Conservation (phyloP, 2,329 filamentous ascomycete species). For the Epichloe uncinata region DNA sequence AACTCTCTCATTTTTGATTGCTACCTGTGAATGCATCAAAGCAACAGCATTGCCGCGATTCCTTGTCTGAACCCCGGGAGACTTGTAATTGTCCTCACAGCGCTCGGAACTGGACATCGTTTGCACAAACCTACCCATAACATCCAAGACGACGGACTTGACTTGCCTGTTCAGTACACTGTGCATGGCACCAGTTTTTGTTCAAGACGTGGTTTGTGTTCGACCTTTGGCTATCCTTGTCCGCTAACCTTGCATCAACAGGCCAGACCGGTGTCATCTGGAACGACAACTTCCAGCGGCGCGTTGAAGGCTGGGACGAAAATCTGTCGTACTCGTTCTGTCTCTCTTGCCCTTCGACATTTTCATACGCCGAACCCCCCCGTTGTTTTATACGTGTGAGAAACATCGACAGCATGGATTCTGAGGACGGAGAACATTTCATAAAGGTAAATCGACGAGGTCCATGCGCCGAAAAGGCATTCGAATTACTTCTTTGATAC, state of each 20-base stretch:
- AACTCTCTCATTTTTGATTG: not conserved
- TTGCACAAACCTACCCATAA: not conserved
- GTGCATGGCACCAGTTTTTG: not conserved
- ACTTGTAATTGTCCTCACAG: conserved; percentile 1
- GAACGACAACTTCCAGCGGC: not conserved
- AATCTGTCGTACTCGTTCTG: not conserved
- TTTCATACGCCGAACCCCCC: too few species aligned
- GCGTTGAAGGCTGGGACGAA: not conserved
- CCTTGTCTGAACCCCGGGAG: not conserved
- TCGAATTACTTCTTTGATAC: too few species aligned
- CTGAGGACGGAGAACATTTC: conserved; percentile 81
- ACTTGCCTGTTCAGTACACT: not conserved
- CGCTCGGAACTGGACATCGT: not conserved
- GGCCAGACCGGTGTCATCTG: not conserved
- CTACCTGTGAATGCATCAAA: conserved; percentile 1
- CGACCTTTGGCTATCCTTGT: not conserved
- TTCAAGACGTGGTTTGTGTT: not conserved
- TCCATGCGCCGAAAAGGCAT: not conserved
- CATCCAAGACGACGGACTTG: not conserved
- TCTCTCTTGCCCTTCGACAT: not conserved
- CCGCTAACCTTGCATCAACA: conserved; percentile 1
- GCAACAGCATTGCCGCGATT: not conserved
- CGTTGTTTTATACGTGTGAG: too few species aligned
- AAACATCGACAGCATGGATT: conserved; percentile 48
- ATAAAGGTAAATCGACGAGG: conserved; percentile 53